A percentile compares a stretch with the other conserved stretches of the same genome.
Conservation (phyloP, 2,329 filamentous ascomycete genomes). For the Colletotrichum sp. region DNA sequence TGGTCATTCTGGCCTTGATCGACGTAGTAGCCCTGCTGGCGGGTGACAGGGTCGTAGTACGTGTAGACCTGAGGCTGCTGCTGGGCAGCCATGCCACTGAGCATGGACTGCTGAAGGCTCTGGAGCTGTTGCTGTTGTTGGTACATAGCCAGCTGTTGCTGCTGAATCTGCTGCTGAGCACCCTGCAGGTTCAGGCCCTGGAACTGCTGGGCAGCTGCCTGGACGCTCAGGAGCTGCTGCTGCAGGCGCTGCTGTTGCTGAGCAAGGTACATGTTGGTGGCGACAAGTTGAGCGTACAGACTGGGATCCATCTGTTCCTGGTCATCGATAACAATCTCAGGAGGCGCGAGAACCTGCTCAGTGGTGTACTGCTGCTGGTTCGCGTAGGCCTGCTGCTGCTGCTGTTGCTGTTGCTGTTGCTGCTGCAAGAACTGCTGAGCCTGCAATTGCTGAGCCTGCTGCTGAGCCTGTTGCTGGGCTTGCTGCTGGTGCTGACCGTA, state of each 20-base stretch:
- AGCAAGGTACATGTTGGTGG: slow-evolving; percentile 89
- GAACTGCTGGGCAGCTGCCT: slow-evolving; percentile 82
- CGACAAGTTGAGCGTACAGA: slow-evolving; percentile 86
- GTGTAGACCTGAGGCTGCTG: slow-evolving; percentile 82
- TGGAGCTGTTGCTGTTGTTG: slow-evolving; percentile 48
- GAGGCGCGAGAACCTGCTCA: slow-evolving; percentile 87
- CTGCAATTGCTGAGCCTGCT: slow-evolving; percentile 8
- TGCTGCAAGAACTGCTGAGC: slow-evolving; percentile 30
- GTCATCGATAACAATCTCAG: slow-evolving; percentile 76
- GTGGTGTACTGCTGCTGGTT: slow-evolving; percentile 64
- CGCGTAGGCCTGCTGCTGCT: slow-evolving; percentile 32
- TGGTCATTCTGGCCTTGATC: slow-evolving; percentile 66
- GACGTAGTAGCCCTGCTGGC: slow-evolving; percentile 82
- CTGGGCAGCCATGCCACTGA: slow-evolving; percentile 44
- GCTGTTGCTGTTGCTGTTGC: slow-evolving; percentile 34
- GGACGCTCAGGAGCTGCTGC: slow-evolving; percentile 87
- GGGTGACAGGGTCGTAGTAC: slow-evolving; percentile 85
- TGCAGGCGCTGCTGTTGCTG: slow-evolving; percentile 95
- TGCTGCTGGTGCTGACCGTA: slow-evolving; percentile 40
- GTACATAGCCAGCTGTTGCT: slow-evolving; percentile 49
- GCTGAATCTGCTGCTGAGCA: slow-evolving; percentile 49
- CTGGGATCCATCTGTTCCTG: slow-evolving; percentile 82
- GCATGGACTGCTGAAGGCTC: slow-evolving; percentile 50
- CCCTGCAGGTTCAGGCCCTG: slow-evolving; percentile 75
- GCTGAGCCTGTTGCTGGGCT: slow-evolving; percentile 7